Evolutionary conservation across 495 filamentous ascomycete genomes (phyloP), one percentile per base, ranked within the genome.

Genomic region (Acidiella bohemica): DNA sequence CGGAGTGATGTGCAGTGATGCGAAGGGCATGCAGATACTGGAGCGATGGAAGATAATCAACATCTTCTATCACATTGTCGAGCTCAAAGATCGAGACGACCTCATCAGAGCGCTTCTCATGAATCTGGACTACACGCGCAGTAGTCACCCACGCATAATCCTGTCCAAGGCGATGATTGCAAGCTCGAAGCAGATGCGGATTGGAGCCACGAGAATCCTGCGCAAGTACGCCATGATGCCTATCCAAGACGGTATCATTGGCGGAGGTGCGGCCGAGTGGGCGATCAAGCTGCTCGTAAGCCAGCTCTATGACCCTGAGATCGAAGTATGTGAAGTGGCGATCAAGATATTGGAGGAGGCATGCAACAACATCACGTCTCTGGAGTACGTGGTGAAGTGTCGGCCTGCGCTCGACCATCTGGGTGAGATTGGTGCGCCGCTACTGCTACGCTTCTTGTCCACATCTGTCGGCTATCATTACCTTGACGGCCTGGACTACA

Each of bases 11-110:
- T 94, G 80, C 54, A 76, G 75, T 30, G 84, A 93, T 56, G 59
- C 67, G 0, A 81, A 75, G 42, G 90, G 90, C 0, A 68, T 95
- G 20, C 71, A 75, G 48, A 93, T 96, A 73, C 77, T 97, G 58
- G 87, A 93, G 54, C 69, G 84, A 47, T 96, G 88, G 86, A 83
- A 83, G 46, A 88, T 96, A 68, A 79, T 93, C 56, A 96, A 95
- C 59, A 96, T 96, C 84, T 87, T 94, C 66, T 97, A 97, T 56
- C 88, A 95, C 55, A 90, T 97, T 51, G 73, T 93, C 40, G 92
- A 96, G 52, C 69, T 94, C 14, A 78, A 78, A 49, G 78, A 84
- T 55, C 80, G 92, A 2, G 84, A 88, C 32, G 90, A 97, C 54
- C 67, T 97, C 30, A 81, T 94, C 45, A 80, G 85, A 48, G 67